Evolutionary conservation across 2,329 filamentous ascomycete species (phyloP), one percentile per base, ranked within the genome.

Genomic region (Neofusicoccum ribis): DNA sequence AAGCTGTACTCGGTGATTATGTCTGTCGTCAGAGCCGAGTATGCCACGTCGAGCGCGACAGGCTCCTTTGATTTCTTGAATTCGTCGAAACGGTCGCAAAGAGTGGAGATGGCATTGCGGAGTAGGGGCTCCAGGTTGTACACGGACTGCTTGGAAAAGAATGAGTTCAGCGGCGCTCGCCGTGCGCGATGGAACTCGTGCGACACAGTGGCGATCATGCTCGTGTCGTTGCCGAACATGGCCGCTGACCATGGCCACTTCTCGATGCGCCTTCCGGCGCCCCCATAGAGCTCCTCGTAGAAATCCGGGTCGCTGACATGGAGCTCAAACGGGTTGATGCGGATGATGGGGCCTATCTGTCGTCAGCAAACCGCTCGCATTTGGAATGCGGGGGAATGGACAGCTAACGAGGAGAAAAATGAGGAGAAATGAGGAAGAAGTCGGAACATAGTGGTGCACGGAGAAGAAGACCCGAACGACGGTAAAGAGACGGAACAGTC

Each of bases 291-390:
- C 15, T 60, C 51, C 3, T 65, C 56, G 17, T 70, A 73, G 65
- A 76, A 77, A 14, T 68, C 60, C 2, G 71, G 67, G 47, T 74
- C 72, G 5, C 62, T 50, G 49, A 75, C 70, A 31, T 68, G 73
- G 3, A 76, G 63, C 68, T 77, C 74, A 47, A 72, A 66, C 8
- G 74, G 74, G 36, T 69, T 76, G 67, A 76, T 75, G 39, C 74
- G 73, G 3, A 77, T 69, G 11, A 77, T 73, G 1, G 74, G 74
- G 0, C 73, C 73, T 51, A 37, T 2, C 20, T 44, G 36, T 20
- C 12, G 27, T 56, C 39, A 51, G 43, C 11, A 6, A 11, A 27
- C 2, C 9, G 15, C 12, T 43, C 14, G 23, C 23, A 7, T 14
- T 11, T 31, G 17, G 11, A 37, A n/a, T 23, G 60, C 46, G 60